Base-by-base conservation (phyloP, 164 flowering plant species). In the Malania oleifera region DNA sequence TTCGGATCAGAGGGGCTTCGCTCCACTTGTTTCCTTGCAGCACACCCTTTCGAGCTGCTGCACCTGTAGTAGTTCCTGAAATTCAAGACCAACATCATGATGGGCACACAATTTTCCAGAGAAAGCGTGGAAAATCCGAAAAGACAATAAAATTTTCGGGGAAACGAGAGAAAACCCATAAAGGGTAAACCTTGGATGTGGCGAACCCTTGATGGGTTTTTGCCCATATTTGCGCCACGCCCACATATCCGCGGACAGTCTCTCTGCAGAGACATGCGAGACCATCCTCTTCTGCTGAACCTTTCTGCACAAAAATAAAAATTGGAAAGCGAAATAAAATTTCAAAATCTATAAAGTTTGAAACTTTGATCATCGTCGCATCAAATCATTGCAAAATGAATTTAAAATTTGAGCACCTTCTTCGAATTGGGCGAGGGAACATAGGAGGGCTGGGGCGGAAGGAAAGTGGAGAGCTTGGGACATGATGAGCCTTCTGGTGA, bases 21-120 rank as follows among this genome's bases (percentile, higher is more conserved):
- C 68, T 83, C 89, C 53, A 83, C 89, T 52, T 77, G 84, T 53
- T 74, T 81, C 23, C 83, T 67, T 3, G 85, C 83, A 10, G 52
- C 12, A 51, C 89, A 83, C 10, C 79, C 86, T 55, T 75, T 81
- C 1, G 72, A 67, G 59, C 82, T 77, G 56, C 86, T 83, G 61
- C 89, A 83, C 25, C 69, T 60, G 49, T 75, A 75, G 56, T 72
- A 75, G 59, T 61, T 71, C 38, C 79, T 75, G 62, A 10, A 9
- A 0, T 2, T 6, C 1, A 26, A 44, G 4, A 43, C 46, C 17
- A 28, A 39, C 15, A 55, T 24, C 2, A 29, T 1, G 26, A 17
- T 15, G 11, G 25, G 14, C 23, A 3, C 7, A 7, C 8, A 10
- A 23, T 25, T 49, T 37, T 37, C 47, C 18, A 27, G 8, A 15